phyloP scores from a whole-genome alignment of 1,284 basidiomycete species.

The Golubevia pallescens region DNA sequence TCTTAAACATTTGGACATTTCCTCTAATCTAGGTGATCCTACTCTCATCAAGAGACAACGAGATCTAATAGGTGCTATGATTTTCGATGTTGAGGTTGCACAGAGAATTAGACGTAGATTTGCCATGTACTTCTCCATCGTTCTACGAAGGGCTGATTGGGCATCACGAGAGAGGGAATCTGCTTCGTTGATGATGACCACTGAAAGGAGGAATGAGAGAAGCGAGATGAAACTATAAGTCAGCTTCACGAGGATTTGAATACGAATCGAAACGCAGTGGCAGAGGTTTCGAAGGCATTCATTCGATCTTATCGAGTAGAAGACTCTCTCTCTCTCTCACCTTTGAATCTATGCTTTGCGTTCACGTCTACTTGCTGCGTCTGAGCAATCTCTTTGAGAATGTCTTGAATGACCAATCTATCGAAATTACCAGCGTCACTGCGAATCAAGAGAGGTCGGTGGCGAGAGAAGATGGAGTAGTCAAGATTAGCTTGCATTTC shows the following conservation, averaged over 20 bases:
- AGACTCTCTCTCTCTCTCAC: slow-evolving; percentile 66
- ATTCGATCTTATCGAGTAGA: neutral
- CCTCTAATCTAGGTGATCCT: slow-evolving; percentile 79
- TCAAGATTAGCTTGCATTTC: neutral
- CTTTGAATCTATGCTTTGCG: slow-evolving; percentile 95
- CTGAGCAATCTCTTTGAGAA: slow-evolving; percentile 97
- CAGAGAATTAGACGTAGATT: slow-evolving; percentile 97
- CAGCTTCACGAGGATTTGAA: neutral
- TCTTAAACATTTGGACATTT: slow-evolving; percentile 58
- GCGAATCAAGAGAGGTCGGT: slow-evolving; percentile 9
- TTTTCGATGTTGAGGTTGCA: slow-evolving; percentile 93
- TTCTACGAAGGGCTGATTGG: slow-evolving; percentile 92
- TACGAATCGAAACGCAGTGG: neutral
- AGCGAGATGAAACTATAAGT: slow-evolving; percentile 3
- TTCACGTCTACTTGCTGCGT: slow-evolving; percentile 96
- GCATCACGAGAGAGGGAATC: slow-evolving; percentile 93
- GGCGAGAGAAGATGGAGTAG: neutral
- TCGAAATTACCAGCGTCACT: slow-evolving; percentile 97
- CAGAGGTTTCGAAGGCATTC: too few relatives aligned
- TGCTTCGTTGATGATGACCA: slow-evolving; percentile 98
- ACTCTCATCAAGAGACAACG: slow-evolving; percentile 92
- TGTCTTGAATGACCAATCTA: slow-evolving; percentile 92
- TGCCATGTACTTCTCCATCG: slow-evolving; percentile 98
- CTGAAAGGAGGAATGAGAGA: slow-evolving; percentile 67
- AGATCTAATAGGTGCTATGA: slow-evolving; percentile 96